A percentile compares a stretch with the other conserved stretches of the same genome.
phyloP scores from a whole-genome alignment of 805 yeast genomes.

The Ogataea nonfermentans region DNA sequence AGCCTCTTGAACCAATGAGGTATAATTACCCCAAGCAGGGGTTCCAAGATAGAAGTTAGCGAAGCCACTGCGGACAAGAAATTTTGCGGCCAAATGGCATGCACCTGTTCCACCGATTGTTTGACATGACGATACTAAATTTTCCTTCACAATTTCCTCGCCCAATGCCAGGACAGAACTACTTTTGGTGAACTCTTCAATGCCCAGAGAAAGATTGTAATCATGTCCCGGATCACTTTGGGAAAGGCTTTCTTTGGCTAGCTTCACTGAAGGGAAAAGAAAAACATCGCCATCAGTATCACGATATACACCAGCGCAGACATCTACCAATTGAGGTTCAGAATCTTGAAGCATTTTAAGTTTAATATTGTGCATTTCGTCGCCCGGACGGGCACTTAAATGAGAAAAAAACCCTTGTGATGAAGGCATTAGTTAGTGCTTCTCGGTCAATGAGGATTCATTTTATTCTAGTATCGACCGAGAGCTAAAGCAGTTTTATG shows the following conservation, averaged over 20 bases:
- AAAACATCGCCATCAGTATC: slow-evolving; percentile 35
- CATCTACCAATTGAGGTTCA: too few relatives aligned
- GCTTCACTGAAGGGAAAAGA: slow-evolving; percentile 1
- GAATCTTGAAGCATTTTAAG: too few relatives aligned
- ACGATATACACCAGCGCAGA: slow-evolving; percentile 48
- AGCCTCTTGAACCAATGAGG: slow-evolving; percentile 69
- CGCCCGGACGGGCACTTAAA: too few relatives aligned
- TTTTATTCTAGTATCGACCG: too few relatives aligned
- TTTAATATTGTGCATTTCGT: too few relatives aligned
- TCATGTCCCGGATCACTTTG: slow-evolving; percentile 43
- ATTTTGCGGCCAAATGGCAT: slow-evolving; percentile 79
- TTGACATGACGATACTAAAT: slow-evolving; percentile 44
- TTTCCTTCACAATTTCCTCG: slow-evolving; percentile 24
- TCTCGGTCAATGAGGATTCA: too few relatives aligned
- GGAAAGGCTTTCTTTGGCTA: slow-evolving; percentile 23
- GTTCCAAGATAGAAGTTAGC: slow-evolving; percentile 55
- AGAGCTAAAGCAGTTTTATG: too few relatives aligned
- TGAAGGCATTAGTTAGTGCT: too few relatives aligned
- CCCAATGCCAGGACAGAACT: slow-evolving; percentile 41
- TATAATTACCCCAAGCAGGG: slow-evolving; percentile 99
- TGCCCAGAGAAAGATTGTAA: slow-evolving; percentile 43
- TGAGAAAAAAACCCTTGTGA: too few relatives aligned
- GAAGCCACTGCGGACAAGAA: slow-evolving; percentile 51
- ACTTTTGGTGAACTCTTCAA: slow-evolving; percentile 36
- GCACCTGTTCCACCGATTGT: slow-evolving; percentile 81